Evolutionary conservation across 345 rosid genomes (phyloP).

Genomic region (Aurinia saxatilis): DNA sequence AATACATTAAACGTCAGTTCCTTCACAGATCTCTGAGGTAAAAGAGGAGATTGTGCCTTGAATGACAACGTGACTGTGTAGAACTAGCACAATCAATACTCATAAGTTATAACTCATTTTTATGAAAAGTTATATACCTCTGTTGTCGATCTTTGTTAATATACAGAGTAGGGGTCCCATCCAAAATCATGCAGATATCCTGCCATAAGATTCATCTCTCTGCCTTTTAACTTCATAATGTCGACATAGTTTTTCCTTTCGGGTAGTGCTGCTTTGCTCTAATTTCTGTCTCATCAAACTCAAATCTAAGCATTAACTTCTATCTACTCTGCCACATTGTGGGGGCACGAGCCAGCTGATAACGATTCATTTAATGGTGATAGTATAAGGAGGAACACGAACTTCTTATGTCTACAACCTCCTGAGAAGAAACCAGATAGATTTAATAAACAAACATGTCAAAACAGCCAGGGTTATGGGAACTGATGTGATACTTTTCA

Average conservation of each 20-base stretch:
- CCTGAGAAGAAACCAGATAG: not conserved
- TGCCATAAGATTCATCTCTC: conserved; percentile 38
- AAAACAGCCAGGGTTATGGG: no score
- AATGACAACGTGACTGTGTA: not conserved
- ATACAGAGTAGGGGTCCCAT: not conserved
- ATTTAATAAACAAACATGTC: not conserved
- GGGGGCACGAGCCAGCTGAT: conserved; percentile 45
- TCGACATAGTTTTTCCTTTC: conserved; percentile 45
- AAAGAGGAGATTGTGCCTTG: not conserved
- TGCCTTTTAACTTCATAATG: conserved; percentile 33
- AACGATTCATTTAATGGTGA: conserved; percentile 46
- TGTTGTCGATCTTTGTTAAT: not conserved
- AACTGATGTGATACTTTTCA: no score
- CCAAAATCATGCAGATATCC: conserved; percentile 45
- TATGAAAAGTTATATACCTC: conserved; percentile 8
- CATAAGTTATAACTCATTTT: not conserved
- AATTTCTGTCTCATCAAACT: conserved; percentile 16
- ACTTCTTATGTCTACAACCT: not conserved
- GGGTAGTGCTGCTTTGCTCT: conserved; percentile 37
- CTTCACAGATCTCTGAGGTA: not conserved
- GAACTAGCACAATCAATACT: not conserved
- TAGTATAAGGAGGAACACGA: conserved; percentile 31
- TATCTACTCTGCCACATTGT: conserved; percentile 42
- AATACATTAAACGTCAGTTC: not conserved
- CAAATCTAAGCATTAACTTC: conserved; percentile 38